phyloP scores from a whole-genome alignment of 257 asterid genomes.

The Forsythia suspensa region DNA sequence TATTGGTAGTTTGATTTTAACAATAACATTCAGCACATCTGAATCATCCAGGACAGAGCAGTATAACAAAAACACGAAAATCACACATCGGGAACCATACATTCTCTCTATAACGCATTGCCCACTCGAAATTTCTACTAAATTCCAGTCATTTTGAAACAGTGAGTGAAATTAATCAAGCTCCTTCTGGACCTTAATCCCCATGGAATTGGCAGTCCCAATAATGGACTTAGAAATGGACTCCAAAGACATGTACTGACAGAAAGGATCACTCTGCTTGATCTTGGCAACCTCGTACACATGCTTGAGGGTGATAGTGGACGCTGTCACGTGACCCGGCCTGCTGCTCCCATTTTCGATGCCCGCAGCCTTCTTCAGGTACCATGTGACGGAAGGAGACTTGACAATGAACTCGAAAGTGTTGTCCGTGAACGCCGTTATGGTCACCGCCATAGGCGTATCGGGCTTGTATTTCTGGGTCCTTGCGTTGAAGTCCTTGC shows the following conservation, averaged over 20 bases:
- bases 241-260: conserved; percentile 80
- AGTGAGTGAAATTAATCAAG: conserved; percentile 41
- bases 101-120: neutral
- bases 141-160: neutral
- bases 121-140: neutral
- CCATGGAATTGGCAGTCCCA: conserved; percentile 86
- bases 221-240: conserved; percentile 74
- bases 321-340: conserved; percentile 73
- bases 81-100: neutral
- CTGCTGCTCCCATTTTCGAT: conserved; percentile 71
- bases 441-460: conserved; percentile 43
- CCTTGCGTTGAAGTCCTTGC: conserved; percentile 21
- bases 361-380: conserved; percentile 87
- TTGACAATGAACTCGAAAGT: conserved; percentile 76
- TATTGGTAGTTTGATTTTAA: neutral
- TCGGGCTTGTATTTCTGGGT: too few species aligned
- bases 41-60: too few species aligned
- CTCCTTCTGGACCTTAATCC: conserved; percentile 75
- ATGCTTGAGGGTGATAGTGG: conserved; percentile 66
- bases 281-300: conserved; percentile 89
- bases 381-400: conserved; percentile 84
- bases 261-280: conserved; percentile 77
- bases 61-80: neutral
- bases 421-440: conserved; percentile 75
- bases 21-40: too few species aligned